phyloP scores from a whole-genome alignment of 768 basidiomycete species.

The Calvatia gigantea region DNA sequence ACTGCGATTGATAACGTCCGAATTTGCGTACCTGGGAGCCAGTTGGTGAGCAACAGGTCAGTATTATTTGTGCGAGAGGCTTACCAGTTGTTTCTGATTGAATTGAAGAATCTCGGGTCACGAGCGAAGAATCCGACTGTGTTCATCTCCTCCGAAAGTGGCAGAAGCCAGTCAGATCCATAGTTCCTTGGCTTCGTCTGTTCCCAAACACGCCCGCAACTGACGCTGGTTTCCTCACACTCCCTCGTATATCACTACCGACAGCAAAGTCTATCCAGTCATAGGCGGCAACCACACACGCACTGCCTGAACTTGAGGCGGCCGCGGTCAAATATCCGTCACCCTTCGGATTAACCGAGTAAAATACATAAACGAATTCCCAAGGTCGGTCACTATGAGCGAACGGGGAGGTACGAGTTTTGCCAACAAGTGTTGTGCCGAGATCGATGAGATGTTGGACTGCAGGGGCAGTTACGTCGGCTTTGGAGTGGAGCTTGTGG shows the following conservation, averaged over 20 bases:
- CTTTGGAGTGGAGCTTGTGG: slow-evolving; percentile 28
- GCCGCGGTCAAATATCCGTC: slow-evolving; percentile 34
- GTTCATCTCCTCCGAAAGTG: slow-evolving; percentile 37
- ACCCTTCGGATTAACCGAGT: slow-evolving; percentile 35
- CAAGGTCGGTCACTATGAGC: slow-evolving; percentile 43
- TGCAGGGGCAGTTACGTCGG: slow-evolving; percentile 33
- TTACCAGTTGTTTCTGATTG: slow-evolving; percentile 27
- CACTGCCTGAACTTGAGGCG: slow-evolving; percentile 36
- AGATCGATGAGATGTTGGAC: slow-evolving; percentile 42
- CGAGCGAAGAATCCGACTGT: slow-evolving; percentile 34
- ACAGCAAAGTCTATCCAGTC: slow-evolving; percentile 35
- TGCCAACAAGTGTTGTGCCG: slow-evolving; percentile 53
- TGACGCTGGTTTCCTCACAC: slow-evolving; percentile 37
- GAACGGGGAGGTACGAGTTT: slow-evolving; percentile 50
- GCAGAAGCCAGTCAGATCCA: slow-evolving; percentile 30
- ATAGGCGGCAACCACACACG: slow-evolving; percentile 35
- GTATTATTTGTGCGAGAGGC: slow-evolving; percentile 5
- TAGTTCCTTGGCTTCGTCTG: slow-evolving; percentile 28
- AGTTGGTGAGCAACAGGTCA: background rate
- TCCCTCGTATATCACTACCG: slow-evolving; percentile 36
- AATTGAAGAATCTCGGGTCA: slow-evolving; percentile 27
- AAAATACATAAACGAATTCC: slow-evolving; percentile 32
- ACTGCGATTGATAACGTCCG: slow-evolving; percentile 22
- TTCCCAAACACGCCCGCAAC: slow-evolving; percentile 35
- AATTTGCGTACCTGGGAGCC: slow-evolving; percentile 28